Evolutionary conservation across 192 early-diverging fungal genomes (phyloP), one percentile per base, ranked within the genome.

Genomic region (Chytriomyces confervae): DNA sequence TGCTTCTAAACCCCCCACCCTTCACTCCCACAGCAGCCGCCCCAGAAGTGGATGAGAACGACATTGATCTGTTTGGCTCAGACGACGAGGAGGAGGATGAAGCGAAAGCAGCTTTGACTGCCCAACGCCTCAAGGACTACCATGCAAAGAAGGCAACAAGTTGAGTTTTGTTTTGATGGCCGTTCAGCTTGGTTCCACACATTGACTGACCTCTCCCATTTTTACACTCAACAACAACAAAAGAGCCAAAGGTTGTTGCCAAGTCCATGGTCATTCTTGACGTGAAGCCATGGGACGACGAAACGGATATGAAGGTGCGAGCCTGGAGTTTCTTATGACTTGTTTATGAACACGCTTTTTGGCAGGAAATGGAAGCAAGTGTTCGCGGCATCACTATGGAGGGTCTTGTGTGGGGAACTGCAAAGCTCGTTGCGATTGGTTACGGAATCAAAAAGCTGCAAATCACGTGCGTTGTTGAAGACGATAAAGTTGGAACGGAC

Each of bases 201-300:
- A 11, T n/a, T 7, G 46, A 50, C 23, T 78, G 5, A 44, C 62
- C 9, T 29, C 62, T 6, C 16, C 62, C 71, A 62, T n/a, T 71
- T 57, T 44, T 36, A 7, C 47, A 13, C 9, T 23, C 53, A 93
- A n/a, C n/a, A n/a, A 36, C 29, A 36, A 36, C 29, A 36, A 36
- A 36, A 81, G 84, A 84, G 88, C 94, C 95, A 74, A 92, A 91
- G 83, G 85, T 89, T 69, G 89, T 89, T 79, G 96, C 95, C 87
- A 98, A 98, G 91, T 95, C 95, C 80, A 90, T 93, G 86, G 84
- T 96, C 81, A 90, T 91, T 82, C 90, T 96, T 47, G 96, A 98
- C 76, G 91, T 98, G 82, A 98, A 98, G 93, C 95, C 95, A 69
- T 98, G 96, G 96, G 96, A 97, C 85, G 94, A 96, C 86, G 96